phyloP scores from a whole-genome alignment of 2,329 filamentous ascomycete genomes.

The Microascus cirrosus region DNA sequence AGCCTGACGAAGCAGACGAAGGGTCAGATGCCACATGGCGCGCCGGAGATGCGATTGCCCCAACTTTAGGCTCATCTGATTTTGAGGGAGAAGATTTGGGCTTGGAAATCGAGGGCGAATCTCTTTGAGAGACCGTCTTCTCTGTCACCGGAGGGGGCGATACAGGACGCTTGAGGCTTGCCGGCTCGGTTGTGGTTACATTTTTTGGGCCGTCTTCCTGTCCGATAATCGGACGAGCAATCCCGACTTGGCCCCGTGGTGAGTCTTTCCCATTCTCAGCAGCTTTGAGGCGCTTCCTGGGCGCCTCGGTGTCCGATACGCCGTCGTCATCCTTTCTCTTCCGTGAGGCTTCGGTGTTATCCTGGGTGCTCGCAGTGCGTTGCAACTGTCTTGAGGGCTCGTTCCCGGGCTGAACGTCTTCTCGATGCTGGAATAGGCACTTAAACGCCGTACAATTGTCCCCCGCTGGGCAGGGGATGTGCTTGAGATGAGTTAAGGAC shows the following conservation, averaged over 20 bases:
- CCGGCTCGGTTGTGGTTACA: background rate
- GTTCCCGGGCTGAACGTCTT: conserved; percentile 14
- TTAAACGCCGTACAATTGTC: conserved; percentile 34
- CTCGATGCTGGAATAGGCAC: conserved; percentile 36
- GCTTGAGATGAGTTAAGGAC: conserved; percentile 24
- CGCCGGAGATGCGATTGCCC: background rate
- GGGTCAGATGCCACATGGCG: background rate
- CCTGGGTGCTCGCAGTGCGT: background rate
- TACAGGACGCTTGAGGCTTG: background rate
- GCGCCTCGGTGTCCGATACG: background rate
- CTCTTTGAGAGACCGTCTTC: background rate
- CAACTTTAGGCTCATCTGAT: background rate
- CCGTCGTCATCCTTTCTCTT: background rate
- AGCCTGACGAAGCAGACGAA: conserved; percentile 7
- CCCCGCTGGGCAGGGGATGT: conserved; percentile 38
- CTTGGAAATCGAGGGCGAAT: background rate
- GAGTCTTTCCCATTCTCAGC: conserved; percentile 1
- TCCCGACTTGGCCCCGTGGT: background rate
- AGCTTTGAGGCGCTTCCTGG: conserved; percentile 16
- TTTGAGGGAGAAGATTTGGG: conserved; percentile 1
- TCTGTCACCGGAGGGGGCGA: conserved; percentile 1
- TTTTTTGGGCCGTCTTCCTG: background rate
- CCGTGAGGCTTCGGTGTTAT: background rate
- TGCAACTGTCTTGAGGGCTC: conserved; percentile 7
- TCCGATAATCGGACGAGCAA: background rate